Evolutionary conservation across 2,329 filamentous ascomycete species (phyloP), one percentile per base, ranked within the genome.

Genomic region (Neonectria neomacrospora): DNA sequence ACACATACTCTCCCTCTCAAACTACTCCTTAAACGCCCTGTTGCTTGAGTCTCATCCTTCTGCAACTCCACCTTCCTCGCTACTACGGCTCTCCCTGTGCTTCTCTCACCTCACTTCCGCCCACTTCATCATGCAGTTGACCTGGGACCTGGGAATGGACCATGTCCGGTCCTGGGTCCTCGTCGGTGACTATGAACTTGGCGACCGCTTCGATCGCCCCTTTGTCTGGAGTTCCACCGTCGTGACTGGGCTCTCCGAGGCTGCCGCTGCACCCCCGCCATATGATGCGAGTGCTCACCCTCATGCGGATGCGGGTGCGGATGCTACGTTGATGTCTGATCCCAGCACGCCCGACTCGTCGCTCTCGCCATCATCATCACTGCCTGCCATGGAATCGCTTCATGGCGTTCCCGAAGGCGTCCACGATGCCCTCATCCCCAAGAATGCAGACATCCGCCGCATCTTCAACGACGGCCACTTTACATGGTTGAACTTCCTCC

Each of bases 141-240:
- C 66, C n/a, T 73, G 71, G 71, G 71, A 73, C 66, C 66, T 68
- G 50, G 69, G 58, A 54, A 68, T 73, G 67, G 71, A 71, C 66
- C 71, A 73, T 64, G 71, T 73, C 63, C 69, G 68, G 69, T 70
- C 71, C 64, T 73, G 71, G 71, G 71, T 73, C 65, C 64, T 73
- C 20, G 56, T 45, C 9, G 71, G 71, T 39, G 69, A 70, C 48
- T 71, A 70, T 47, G 66, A 71, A 41, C 44, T 61, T 39, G 60
- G 65, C 20, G 55, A 60, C 52, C 63, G 64, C 48, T 73, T 71
- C 41, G 61, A 72, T 5, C 66, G 71, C 55, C 69, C 71, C 4
- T 58, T 63, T 50, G 48, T 44, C 48, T 73, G 70, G 71, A 72
- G 69, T 55, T 73, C 71, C 26, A 68, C 71, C 28, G 42, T 73